These are phyloP conservation scores for Backusella circina DNA, from an alignment of 192 early-diverging fungal genomes.

Conservation along the genomic window DNA sequence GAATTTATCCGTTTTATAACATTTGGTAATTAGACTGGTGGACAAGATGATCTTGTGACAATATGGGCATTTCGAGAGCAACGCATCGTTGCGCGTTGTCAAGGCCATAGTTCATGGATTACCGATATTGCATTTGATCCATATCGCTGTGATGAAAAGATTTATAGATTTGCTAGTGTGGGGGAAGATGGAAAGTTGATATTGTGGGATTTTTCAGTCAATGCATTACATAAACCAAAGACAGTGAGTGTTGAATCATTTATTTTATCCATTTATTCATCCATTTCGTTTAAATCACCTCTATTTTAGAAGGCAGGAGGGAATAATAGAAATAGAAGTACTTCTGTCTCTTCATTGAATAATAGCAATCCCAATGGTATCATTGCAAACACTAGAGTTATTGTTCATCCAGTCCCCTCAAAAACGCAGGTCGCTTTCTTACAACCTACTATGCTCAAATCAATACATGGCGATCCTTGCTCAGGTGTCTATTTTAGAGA, in stretches of 20 bases:
- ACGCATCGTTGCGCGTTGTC: constrained; percentile 80
- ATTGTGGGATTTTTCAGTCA: constrained; percentile 91
- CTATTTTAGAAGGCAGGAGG: neutral
- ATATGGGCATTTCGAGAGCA: constrained; percentile 84
- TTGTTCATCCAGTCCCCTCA: constrained; percentile 23
- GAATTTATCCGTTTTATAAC: neutral
- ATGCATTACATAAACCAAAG: constrained; percentile 74
- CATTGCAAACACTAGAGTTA: neutral
- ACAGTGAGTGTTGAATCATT: constrained; percentile 35
- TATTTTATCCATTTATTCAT: neutral
- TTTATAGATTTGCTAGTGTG: constrained; percentile 87
- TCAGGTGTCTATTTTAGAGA: constrained; percentile 31
- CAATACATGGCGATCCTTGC: constrained; percentile 34
- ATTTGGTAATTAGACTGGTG: constrained; percentile 56
- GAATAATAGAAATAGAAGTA: constrained; percentile 19
- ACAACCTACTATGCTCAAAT: constrained; percentile 29
- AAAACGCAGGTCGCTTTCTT: constrained; percentile 32
- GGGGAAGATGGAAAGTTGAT: constrained; percentile 86
- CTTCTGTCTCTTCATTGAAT: constrained; percentile 26
- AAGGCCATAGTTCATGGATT: constrained; percentile 88
- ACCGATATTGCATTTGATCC: constrained; percentile 84
- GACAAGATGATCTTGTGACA: constrained; percentile 91
- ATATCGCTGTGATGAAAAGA: constrained; percentile 71
- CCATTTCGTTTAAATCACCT: neutral
- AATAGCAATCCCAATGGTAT: neutral